phyloP scores from a whole-genome alignment of 169 alveolate species.

The Babesia caballi region DNA sequence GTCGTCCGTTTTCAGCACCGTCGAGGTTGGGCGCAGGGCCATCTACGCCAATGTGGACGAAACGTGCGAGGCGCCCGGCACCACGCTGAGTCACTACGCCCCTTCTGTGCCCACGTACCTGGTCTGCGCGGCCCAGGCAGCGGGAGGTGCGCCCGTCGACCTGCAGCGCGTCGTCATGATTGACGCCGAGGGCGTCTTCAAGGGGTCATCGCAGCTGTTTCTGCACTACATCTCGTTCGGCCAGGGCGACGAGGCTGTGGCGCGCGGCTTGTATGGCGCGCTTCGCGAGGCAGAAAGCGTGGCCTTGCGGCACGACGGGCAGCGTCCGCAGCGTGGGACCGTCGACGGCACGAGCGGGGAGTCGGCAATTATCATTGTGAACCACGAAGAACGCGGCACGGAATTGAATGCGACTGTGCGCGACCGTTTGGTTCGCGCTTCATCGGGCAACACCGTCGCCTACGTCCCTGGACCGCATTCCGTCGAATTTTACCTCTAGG shows the following conservation, averaged over 20 bases:
- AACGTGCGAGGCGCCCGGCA: constrained; percentile 77
- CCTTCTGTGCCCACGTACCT: constrained; percentile 86
- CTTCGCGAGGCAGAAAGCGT: constrained; percentile 36
- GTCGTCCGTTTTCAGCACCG: not conserved
- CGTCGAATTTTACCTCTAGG: not conserved
- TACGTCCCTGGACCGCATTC: not conserved
- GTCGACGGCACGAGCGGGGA: not conserved
- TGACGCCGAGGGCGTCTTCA: constrained; percentile 33
- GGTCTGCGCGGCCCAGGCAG: not conserved
- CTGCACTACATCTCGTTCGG: constrained; percentile 15
- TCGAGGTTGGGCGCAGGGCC: not conserved
- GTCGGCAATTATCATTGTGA: constrained; percentile 15
- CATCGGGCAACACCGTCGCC: constrained; percentile 32
- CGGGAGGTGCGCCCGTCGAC: not conserved
- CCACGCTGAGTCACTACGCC: constrained; percentile 87
- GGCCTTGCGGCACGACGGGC: constrained; percentile 11
- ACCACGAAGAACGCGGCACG: not conserved
- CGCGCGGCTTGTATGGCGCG: constrained; percentile 26
- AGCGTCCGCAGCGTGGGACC: not conserved
- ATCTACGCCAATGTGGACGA: not conserved
- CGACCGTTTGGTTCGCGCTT: constrained; percentile 40
- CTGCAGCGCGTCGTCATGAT: constrained; percentile 30
- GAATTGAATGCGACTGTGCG: constrained; percentile 36
- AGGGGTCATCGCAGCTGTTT: not conserved
- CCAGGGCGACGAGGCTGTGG: constrained; percentile 5